A percentile compares a stretch with the other conserved stretches of the same genome.
These are phyloP conservation scores for Globisporangium cylindrosporum DNA, from an alignment of 352 stramenopile species.

Conservation along the genomic window DNA sequence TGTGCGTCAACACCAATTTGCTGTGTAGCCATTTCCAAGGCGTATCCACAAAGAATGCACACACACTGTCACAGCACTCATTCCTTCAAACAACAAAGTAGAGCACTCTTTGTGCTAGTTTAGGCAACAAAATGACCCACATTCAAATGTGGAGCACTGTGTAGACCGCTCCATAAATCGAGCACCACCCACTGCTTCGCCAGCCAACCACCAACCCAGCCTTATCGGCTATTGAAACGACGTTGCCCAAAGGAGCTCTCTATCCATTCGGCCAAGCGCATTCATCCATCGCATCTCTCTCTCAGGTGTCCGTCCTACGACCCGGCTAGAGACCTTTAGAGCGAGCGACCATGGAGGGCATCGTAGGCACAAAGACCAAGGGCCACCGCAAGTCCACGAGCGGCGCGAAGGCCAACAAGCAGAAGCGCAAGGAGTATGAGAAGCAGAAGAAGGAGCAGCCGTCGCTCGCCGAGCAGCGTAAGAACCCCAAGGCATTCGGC, in stretches of 20 bases:
- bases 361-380: conserved; percentile 45
- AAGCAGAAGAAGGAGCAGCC: conserved; percentile 83
- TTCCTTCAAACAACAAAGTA: background rate
- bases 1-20: too few relatives aligned
- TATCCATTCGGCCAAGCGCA: background rate
- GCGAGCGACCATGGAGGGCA: conserved; percentile 21
- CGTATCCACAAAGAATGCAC: background rate
- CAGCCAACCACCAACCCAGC: conserved; percentile 13
- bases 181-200: background rate
- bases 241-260: background rate
- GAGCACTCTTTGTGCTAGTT: too few relatives aligned
- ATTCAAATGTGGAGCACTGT: background rate
- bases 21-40: too few relatives aligned
- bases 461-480: conserved; percentile 88
- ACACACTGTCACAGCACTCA: background rate
- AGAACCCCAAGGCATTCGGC: conserved; percentile 97
- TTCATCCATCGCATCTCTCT: background rate
- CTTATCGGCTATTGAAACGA: conserved; percentile 9
- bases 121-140: background rate
- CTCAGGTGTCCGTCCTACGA: background rate
- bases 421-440: conserved; percentile 91
- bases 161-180: background rate
- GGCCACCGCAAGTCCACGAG: conserved; percentile 82
- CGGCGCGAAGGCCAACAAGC: conserved; percentile 93
- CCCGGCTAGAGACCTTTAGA: background rate